Evolutionary conservation across 306 rosid genomes (phyloP), one percentile per base, ranked within the genome.

Genomic region (Inga oerstediana): DNA sequence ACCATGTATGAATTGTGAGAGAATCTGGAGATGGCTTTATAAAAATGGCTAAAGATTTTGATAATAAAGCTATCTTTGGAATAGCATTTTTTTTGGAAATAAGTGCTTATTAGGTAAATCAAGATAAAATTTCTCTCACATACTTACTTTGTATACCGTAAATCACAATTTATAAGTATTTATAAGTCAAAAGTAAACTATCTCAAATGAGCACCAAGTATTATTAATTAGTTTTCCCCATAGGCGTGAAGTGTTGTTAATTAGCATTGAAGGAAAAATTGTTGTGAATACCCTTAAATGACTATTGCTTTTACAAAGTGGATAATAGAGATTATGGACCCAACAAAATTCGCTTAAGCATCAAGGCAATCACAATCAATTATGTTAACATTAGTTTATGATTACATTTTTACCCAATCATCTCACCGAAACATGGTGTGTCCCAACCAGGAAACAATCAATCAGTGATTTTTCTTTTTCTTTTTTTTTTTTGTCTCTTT

Each of bases 381-480:
- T 72, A 39, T 27, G 52, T 59, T 59, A 76, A 76, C 6, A 30
- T 76, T 75, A 41, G 70, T 74, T 54, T 79, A 77, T 77, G 62
- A 54, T 56, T 67, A 66, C 52, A 20, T 11, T 51, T 52, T 72
- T 17, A 51, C 43, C 79, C 61, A 43, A 58, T 80, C 56, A 76
- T 65, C 46, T 80, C 77, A 68, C 41, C 49, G 22, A 81, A 84
- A 77, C 83, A 78, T 71, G 86, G 72, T 75, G 75, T 91, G 83
- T 80, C 89, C 84, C 66, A 65, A 46, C 67, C 56, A n/a, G 30
- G 68, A 56, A 72, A 39, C 75, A 84, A 44, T n/a, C 68, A 27
- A 39, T 44, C 72, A 85, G 80, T 22, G n/a, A 22, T 37, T 37
- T 17, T 68, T 19, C 4, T 20, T 41, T 59, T 10, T 16, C 3